phyloP scores from a whole-genome alignment of 139 green algal genomes.

The Chlamydomonas incerta region DNA sequence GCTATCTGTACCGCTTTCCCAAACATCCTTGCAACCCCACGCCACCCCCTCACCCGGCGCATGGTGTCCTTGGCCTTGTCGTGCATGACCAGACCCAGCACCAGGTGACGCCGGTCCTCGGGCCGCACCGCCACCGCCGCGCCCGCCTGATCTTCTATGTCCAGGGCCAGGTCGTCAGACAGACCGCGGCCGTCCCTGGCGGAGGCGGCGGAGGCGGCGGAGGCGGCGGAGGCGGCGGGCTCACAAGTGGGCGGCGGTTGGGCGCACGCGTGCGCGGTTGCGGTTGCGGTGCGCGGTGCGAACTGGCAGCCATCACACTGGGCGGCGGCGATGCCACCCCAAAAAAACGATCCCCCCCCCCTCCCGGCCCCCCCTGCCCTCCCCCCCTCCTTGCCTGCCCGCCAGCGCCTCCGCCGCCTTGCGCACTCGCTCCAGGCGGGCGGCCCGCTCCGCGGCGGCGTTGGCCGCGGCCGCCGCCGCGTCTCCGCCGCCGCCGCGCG shows the following conservation, averaged over 20 bases:
- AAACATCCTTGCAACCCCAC: neutral
- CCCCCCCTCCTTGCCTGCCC: neutral
- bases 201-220: too few species aligned
- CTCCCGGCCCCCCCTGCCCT: neutral
- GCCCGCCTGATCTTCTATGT: slow-evolving; percentile 70
- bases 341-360: too few species aligned
- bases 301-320: too few species aligned
- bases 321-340: too few species aligned
- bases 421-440: slow-evolving; percentile 58
- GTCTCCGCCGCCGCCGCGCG: slow-evolving; percentile 36
- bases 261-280: too few species aligned
- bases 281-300: too few species aligned
- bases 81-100: slow-evolving; percentile 70
- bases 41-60: slow-evolving; percentile 31
- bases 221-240: too few species aligned
- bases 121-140: slow-evolving; percentile 26
- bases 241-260: too few species aligned
- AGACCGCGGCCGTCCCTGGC: slow-evolving; percentile 8
- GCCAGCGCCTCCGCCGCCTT: slow-evolving; percentile 54
- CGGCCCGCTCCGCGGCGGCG: slow-evolving; percentile 14
- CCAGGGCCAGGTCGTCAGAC: slow-evolving; percentile 46
- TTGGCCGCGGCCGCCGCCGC: neutral
- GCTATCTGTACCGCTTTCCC: too few species aligned
- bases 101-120: slow-evolving; percentile 59
- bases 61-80: slow-evolving; percentile 61